These are phyloP conservation scores for Lotus japonicus DNA, from an alignment of 306 rosid species.

Conservation along the genomic window DNA sequence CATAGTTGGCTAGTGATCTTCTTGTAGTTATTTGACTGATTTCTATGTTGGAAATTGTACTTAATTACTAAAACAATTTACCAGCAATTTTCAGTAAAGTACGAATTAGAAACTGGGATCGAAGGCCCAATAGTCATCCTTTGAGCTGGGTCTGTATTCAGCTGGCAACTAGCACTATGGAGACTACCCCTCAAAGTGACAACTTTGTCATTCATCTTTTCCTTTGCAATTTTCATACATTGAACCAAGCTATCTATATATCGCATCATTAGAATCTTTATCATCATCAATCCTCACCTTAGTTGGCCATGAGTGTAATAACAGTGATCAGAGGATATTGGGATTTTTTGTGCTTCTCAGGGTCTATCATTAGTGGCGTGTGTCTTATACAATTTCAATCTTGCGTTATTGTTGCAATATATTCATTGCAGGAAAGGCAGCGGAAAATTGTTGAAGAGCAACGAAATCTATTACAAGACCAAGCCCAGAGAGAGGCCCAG, in stretches of 20 bases:
- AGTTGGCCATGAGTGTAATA: background rate
- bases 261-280: background rate
- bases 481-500: slow-evolving; percentile 84
- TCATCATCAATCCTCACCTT: background rate
- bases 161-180: background rate
- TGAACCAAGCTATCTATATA: background rate
- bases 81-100: background rate
- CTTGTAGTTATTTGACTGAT: background rate
- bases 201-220: background rate
- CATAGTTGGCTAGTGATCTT: background rate
- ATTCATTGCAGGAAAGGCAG: slow-evolving; percentile 65
- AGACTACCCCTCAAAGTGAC: background rate
- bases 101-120: background rate
- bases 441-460: slow-evolving; percentile 80
- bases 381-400: background rate
- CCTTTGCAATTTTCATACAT: background rate
- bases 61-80: background rate
- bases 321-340: background rate
- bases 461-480: slow-evolving; percentile 71
- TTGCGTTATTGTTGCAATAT: background rate
- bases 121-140: background rate
- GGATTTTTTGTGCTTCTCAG: background rate
- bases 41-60: background rate
- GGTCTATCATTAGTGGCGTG: background rate
- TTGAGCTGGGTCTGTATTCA: background rate